Evolutionary conservation across 331 rosid species (phyloP).

Genomic region (Rosa hybrid): DNA sequence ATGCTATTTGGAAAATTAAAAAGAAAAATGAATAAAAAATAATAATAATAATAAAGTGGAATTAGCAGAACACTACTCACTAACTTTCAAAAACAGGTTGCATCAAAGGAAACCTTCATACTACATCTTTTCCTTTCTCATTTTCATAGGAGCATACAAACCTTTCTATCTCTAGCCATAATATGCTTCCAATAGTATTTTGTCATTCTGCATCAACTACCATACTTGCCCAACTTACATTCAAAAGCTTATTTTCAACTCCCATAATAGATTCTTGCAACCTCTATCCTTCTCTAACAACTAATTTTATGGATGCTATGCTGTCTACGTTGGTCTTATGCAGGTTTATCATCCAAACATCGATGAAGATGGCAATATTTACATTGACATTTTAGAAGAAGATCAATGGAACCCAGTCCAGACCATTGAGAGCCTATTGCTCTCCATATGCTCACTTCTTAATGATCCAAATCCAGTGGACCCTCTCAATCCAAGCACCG

Average conservation of each 20-base stretch:
- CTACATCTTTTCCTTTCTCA: not conserved
- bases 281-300: not conserved
- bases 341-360: slow-evolving; percentile 39
- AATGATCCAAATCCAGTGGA: slow-evolving; percentile 31
- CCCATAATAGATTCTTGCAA: not conserved
- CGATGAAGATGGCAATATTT: slow-evolving; percentile 25
- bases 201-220: not conserved
- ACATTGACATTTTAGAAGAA: slow-evolving; percentile 29
- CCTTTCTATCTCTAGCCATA: not conserved
- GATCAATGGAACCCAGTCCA: slow-evolving; percentile 36
- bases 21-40: not conserved
- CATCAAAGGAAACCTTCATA: not conserved
- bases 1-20: not conserved
- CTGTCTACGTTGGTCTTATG: not conserved
- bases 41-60: not conserved
- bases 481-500: slow-evolving; percentile 12
- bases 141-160: not conserved
- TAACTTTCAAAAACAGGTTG: not conserved
- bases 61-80: not conserved
- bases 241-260: not conserved
- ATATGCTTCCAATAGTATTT: not conserved
- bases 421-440: slow-evolving; percentile 27
- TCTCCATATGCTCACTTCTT: slow-evolving; percentile 30
- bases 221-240: not conserved
- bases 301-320: not conserved